These are phyloP conservation scores for Lichenothelia convexa DNA, from an alignment of 495 filamentous ascomycete species.

Conservation along the genomic window DNA sequence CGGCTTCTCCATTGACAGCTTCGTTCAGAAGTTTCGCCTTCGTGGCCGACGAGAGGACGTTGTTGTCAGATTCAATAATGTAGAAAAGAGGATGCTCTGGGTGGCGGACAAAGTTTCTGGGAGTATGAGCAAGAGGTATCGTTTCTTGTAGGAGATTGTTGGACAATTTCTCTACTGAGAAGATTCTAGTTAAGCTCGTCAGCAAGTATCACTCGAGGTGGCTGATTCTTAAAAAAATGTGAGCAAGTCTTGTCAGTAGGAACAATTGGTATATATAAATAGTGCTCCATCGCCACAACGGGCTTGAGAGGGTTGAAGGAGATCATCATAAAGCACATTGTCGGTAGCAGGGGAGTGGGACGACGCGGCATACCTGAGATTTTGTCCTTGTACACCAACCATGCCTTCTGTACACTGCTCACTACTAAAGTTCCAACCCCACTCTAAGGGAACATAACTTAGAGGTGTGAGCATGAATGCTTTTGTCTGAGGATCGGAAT, in stretches of 20 bases:
- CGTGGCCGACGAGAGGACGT: constrained; percentile 61
- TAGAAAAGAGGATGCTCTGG: constrained; percentile 82
- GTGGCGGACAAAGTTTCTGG: constrained; percentile 69
- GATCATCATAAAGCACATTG: no score
- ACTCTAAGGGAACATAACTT: constrained; percentile 73
- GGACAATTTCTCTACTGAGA: constrained; percentile 69
- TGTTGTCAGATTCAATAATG: constrained; percentile 82
- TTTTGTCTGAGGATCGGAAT: constrained; percentile 64
- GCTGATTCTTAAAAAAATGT: not conserved
- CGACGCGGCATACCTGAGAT: constrained; percentile 50
- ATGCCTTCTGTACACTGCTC: constrained; percentile 86
- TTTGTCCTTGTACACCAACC: constrained; percentile 85
- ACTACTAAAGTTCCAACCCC: constrained; percentile 89
- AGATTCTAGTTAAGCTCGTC: constrained; percentile 42
- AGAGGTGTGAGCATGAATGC: constrained; percentile 83
- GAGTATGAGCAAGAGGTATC: constrained; percentile 77
- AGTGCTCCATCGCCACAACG: no score
- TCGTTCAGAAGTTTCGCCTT: constrained; percentile 50
- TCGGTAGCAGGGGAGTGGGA: not conserved
- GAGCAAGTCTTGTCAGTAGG: constrained; percentile 39
- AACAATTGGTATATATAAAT: constrained; percentile 55
- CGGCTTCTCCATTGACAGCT: constrained; percentile 36
- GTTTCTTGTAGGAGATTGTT: constrained; percentile 79
- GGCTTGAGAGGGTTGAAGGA: no score
- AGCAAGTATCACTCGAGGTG: constrained; percentile 12